A percentile compares a stretch with the other conserved stretches of the same genome.
Conservation (phyloP, 331 rosid genomes). For the Dryas integrifolia region DNA sequence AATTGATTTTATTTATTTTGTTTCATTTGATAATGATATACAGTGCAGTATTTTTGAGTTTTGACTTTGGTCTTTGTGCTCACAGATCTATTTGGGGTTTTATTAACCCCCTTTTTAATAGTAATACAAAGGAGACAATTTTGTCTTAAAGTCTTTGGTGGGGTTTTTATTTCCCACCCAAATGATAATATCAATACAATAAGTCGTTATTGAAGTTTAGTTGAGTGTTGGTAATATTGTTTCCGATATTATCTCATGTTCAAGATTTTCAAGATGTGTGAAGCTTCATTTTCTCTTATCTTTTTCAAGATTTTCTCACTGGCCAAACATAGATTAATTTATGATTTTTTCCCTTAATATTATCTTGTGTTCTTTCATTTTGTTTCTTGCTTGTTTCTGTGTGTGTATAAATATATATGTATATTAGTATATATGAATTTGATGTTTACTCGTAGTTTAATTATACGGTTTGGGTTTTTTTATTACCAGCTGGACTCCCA, state of each 20-base stretch:
- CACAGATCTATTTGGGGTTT: conserved; percentile 12
- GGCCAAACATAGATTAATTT: background rate
- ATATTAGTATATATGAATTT: background rate
- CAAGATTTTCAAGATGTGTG: background rate
- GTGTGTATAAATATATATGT: background rate
- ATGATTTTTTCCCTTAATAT: background rate
- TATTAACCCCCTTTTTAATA: background rate
- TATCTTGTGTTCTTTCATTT: background rate
- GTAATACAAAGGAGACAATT: background rate
- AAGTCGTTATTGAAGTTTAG: background rate
- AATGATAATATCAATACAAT: background rate
- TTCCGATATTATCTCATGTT: background rate
- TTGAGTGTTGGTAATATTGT: background rate
- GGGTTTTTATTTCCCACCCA: background rate
- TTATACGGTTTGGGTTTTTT: background rate
- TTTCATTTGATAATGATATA: background rate
- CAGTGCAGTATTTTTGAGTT: background rate
- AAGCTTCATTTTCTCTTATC: background rate
- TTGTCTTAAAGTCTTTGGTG: background rate
- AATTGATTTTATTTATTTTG: background rate
- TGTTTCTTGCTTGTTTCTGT: background rate
- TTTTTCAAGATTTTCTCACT: background rate
- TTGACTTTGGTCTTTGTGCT: conserved; percentile 15
- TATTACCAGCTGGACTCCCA: background rate
- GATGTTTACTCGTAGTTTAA: background rate